Evolutionary conservation across 2,329 filamentous ascomycete species (phyloP).

Genomic region (Nannizziopsis arthrosporioides): DNA sequence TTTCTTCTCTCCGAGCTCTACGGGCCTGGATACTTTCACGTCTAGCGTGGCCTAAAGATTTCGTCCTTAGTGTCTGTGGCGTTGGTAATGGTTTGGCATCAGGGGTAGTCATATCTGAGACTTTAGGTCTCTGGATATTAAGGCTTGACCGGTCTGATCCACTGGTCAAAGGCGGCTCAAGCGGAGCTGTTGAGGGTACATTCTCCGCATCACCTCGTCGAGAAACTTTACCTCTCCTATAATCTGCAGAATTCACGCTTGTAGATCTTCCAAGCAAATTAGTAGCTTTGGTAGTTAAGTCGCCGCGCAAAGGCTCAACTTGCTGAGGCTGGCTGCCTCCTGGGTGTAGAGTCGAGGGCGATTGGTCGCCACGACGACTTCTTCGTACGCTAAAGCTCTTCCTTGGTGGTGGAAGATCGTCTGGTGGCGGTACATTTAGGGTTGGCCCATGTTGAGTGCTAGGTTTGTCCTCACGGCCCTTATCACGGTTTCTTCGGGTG

Average conservation of each 20-base stretch:
- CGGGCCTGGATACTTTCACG: conserved; percentile 86
- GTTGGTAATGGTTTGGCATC: conserved; percentile 46
- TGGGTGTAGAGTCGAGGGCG: conserved; percentile 47
- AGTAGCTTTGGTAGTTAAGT: conserved; percentile 47
- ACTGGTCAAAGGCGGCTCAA: conserved; percentile 62
- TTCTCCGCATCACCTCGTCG: conserved; percentile 45
- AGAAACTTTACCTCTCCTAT: conserved; percentile 51
- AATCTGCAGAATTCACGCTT: conserved; percentile 81
- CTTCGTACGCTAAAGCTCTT: conserved; percentile 82
- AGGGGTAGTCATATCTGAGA: conserved; percentile 41
- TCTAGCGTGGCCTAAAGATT: conserved; percentile 78
- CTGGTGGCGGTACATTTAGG: conserved; percentile 67
- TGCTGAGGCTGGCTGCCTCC: conserved; percentile 56
- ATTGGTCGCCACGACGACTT: conserved; percentile 43
- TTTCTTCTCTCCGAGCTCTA: conserved; percentile 60
- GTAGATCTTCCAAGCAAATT: conserved; percentile 73
- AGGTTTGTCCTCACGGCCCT: conserved; percentile 39
- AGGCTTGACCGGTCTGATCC: conserved; percentile 64
- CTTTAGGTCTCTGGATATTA: conserved; percentile 31
- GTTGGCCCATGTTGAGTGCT: conserved; percentile 59
- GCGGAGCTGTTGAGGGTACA: conserved; percentile 40
- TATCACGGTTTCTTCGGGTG: conserved; percentile 62
- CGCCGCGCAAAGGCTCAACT: conserved; percentile 65
- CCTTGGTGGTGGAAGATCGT: conserved; percentile 55
- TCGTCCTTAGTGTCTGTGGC: conserved; percentile 59